Evolutionary conservation across 148 eudicot species (phyloP).

Genomic region (Heliamphora exappendiculata): DNA sequence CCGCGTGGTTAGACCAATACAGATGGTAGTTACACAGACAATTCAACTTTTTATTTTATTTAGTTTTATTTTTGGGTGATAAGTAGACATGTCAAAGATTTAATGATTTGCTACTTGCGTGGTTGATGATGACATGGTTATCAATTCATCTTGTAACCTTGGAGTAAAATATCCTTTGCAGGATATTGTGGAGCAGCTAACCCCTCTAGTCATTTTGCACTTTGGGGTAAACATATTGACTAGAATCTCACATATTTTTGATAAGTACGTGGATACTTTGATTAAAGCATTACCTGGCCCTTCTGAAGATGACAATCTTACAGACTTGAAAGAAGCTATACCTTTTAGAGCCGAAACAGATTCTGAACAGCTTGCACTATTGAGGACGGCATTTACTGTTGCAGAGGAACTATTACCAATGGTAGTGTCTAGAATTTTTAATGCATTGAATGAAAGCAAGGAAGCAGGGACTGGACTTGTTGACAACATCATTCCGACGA

Average conservation of each 20-base stretch:
- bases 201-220: constrained; percentile 59
- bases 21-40: not conserved
- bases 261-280: constrained; percentile 73
- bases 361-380: constrained; percentile 84
- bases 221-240: constrained; percentile 73
- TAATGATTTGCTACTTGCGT: not conserved
- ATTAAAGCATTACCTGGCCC: constrained; percentile 74
- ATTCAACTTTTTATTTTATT: not conserved
- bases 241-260: constrained; percentile 72
- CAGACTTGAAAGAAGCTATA: constrained; percentile 66
- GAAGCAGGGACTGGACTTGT: constrained; percentile 39
- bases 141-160: not conserved
- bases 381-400: constrained; percentile 82
- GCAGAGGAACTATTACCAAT: constrained; percentile 88
- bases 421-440: constrained; percentile 74
- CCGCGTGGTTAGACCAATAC: not conserved
- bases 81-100: not conserved
- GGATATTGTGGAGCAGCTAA: constrained; percentile 79
- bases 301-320: constrained; percentile 79
- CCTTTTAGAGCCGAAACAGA: constrained; percentile 90
- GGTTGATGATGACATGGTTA: not conserved
- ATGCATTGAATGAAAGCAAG: constrained; percentile 49
- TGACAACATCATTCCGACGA: constrained; percentile 36
- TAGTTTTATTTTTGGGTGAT: not conserved
- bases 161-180: constrained; percentile 22